A percentile compares a stretch with the other conserved stretches of the same genome.
These are phyloP conservation scores for Diversispora epigaea DNA, from an alignment of 192 early-diverging fungal genomes.

Conservation along the genomic window DNA sequence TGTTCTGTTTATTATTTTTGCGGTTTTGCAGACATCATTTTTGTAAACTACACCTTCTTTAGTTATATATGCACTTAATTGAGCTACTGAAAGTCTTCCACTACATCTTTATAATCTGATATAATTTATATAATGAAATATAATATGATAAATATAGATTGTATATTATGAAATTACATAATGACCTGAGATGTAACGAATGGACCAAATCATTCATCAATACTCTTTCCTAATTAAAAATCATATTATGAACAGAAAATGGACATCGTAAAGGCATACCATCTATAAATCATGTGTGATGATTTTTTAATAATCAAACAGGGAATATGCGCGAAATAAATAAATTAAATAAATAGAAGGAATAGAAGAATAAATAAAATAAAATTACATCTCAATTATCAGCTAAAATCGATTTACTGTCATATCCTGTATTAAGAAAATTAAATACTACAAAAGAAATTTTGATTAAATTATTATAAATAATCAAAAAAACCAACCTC, in stretches of 20 bases:
- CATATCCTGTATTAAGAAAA: not conserved
- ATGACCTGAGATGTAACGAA: slow-evolving; percentile 79
- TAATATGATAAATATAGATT: not conserved
- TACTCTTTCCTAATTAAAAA: slow-evolving; percentile 78
- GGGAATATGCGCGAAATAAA: not conserved
- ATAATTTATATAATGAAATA: not conserved
- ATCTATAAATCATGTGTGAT: slow-evolving; percentile 81
- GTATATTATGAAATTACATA: slow-evolving; percentile 27
- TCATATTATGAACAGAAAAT: slow-evolving; percentile 93
- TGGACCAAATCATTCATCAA: slow-evolving; percentile 98
- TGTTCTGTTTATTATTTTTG: slow-evolving; percentile 40
- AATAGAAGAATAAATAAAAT: not conserved
- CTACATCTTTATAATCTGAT: slow-evolving; percentile 49
- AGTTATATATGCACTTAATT: slow-evolving; percentile 72
- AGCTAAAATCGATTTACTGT: not conserved
- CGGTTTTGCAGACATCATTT: slow-evolving; percentile 60
- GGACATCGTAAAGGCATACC: slow-evolving; percentile 62
- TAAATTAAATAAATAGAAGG: not conserved
- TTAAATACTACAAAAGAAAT: too few species aligned
- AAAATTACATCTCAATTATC: not conserved
- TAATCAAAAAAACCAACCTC: slow-evolving; percentile 52
- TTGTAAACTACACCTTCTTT: slow-evolving; percentile 83
- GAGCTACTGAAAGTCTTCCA: slow-evolving; percentile 54
- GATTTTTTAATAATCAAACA: slow-evolving; percentile 41
- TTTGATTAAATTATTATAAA: not conserved